Evolutionary conservation across 2,329 filamentous ascomycete genomes (phyloP).

Genomic region (Botrytis tulipae): DNA sequence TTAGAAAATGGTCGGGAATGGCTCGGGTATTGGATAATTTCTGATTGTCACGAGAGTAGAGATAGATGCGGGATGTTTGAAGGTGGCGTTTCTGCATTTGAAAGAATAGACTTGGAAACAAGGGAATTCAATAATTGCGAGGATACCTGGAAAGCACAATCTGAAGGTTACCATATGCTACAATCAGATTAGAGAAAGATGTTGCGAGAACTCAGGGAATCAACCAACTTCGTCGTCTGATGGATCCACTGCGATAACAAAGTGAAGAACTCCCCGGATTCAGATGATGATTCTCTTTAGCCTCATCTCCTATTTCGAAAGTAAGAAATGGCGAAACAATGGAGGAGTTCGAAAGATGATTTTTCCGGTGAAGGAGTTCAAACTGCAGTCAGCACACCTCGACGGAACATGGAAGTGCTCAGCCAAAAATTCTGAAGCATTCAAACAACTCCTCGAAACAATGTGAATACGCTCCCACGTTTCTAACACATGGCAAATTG

Average conservation of each 20-base stretch:
- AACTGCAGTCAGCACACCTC: slow-evolving; percentile 8
- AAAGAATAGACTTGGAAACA: not conserved
- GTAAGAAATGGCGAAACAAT: not conserved
- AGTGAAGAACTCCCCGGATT: not conserved
- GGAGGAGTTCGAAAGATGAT: not conserved
- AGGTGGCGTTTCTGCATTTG: not conserved
- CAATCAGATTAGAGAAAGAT: not conserved
- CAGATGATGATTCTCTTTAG: not conserved
- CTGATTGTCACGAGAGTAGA: not conserved
- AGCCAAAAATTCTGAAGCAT: not conserved
- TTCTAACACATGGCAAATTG: slow-evolving; percentile 2
- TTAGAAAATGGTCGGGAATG: not conserved
- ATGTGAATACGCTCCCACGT: not conserved
- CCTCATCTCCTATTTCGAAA: not conserved
- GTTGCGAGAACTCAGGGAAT: not conserved
- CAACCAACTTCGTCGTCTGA: not conserved
- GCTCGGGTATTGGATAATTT: not conserved
- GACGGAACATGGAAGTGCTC: not conserved
- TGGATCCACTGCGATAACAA: not conserved
- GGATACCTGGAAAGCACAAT: not conserved
- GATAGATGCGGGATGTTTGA: not conserved
- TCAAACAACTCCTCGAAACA: slow-evolving; percentile 9
- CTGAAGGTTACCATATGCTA: not conserved
- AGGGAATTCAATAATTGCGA: slow-evolving; percentile 1
- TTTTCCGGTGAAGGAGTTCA: not conserved